Evolutionary conservation across 768 basidiomycete genomes (phyloP).

Genomic region (Dioszegia aurantiaca): DNA sequence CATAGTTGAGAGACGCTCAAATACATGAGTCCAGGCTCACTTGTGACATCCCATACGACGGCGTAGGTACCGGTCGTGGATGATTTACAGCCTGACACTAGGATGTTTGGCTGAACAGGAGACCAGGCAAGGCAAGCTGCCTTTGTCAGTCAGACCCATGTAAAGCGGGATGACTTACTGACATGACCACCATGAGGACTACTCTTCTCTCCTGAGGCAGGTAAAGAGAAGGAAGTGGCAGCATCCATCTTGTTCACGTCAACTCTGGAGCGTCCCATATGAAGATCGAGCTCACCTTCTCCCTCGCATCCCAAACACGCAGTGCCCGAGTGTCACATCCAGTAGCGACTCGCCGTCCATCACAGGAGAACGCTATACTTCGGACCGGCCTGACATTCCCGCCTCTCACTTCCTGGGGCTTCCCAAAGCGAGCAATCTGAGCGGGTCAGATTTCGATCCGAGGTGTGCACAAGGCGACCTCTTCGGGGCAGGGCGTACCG

Average conservation of each 20-base stretch:
- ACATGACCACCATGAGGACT: conserved; percentile 44
- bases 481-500: no score
- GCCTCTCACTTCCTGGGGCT: conserved; percentile 31
- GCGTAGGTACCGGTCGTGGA: conserved; percentile 28
- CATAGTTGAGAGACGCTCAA: neutral
- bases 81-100: conserved; percentile 39
- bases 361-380: conserved; percentile 39
- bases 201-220: conserved; percentile 18
- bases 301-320: conserved; percentile 32
- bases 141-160: conserved; percentile 1
- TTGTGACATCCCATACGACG: conserved; percentile 35
- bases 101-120: conserved; percentile 31
- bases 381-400: conserved; percentile 31
- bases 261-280: neutral
- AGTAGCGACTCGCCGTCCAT: conserved; percentile 37
- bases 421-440: conserved; percentile 33
- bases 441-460: neutral
- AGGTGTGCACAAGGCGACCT: no score
- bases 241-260: conserved; percentile 30
- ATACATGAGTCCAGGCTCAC: conserved; percentile 23
- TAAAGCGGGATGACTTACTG: conserved; percentile 18
- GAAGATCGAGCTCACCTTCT: neutral
- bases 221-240: conserved; percentile 25
- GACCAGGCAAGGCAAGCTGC: conserved; percentile 39
- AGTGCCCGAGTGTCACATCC: conserved; percentile 40